Evolutionary conservation across 495 filamentous ascomycete species (phyloP), one percentile per base, ranked within the genome.

Genomic region (Neurospora discreta): DNA sequence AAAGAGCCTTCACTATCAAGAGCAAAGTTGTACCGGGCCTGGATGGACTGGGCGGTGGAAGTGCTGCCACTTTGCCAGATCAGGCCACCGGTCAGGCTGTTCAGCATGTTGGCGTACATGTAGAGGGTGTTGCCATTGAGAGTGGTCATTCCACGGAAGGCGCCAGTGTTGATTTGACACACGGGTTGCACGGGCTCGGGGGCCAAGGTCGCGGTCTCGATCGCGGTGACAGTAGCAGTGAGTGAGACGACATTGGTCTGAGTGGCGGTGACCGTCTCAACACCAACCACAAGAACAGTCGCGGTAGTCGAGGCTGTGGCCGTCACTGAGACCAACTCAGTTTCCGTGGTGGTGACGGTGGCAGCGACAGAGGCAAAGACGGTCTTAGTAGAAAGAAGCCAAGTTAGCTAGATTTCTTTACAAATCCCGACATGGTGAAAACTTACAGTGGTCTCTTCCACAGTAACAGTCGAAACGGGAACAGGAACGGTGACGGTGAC

Each of bases 71-170:
- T 1, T 11, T 39, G 2, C 73, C 73, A 75, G 8, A 0, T 26
- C 7, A 73, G 3, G 5, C 60, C 69, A 23, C 73, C 73, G 8
- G 0, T 18, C 18, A 71, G 3, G 2, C 1, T 26, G 60, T 69
- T 71, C 16, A 71, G 1, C 73, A 73, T 1, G 71, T 73, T 75
- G 36, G 71, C 73, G 38, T 69, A 75, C 2, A 75, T 60, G 36
- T 30, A 16, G 15, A 69, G 36, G 9, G 8, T 2, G 71, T 20
- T 71, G 68, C 10, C 30, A 26, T 70, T 73, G n/a, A 69, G 3
- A 0, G 36, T 69, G 7, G 41, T 68, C 30, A 16, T n/a, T 39
- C 41, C 73, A 36, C 30, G 65, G 60, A 75, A 75, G 26, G 69
- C 71, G 33, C 16, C 58, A 5, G 44, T 43, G 42, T 41, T 72